Conservation (phyloP, 805 yeast genomes). For the Vanderwaltozyma tropicalis region DNA sequence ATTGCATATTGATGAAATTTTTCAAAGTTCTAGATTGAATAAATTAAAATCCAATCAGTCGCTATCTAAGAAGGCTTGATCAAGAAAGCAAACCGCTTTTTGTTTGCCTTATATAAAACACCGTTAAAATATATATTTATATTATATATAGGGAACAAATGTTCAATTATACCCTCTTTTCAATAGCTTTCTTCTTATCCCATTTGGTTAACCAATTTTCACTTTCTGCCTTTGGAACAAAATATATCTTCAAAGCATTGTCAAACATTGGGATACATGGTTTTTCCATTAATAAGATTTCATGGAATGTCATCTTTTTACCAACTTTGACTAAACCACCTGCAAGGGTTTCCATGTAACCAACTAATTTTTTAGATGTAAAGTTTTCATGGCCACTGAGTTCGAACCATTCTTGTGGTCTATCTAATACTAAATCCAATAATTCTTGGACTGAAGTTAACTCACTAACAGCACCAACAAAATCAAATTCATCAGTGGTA, state of each 20-base stretch:
- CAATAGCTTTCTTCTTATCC: constrained; percentile 51
- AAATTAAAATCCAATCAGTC: constrained; percentile 46
- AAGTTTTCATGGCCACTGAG: constrained; percentile 51
- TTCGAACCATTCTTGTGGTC: constrained; percentile 62
- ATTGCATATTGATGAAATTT: constrained; percentile 58
- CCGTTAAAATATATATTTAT: not conserved
- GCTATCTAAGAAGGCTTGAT: constrained; percentile 27
- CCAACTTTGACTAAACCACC: constrained; percentile 87
- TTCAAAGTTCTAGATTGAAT: constrained; percentile 40
- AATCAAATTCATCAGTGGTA: constrained; percentile 73
- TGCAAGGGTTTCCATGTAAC: constrained; percentile 67
- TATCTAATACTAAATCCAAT: constrained; percentile 46
- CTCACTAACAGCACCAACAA: constrained; percentile 66
- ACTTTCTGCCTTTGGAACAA: constrained; percentile 66
- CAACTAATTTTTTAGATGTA: constrained; percentile 47
- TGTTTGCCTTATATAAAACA: not conserved
- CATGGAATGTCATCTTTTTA: constrained; percentile 56
- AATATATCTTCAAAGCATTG: constrained; percentile 55
- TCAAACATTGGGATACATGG: constrained; percentile 75
- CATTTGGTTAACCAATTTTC: constrained; percentile 56
- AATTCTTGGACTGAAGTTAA: constrained; percentile 54
- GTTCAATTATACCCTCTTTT: constrained; percentile 30
- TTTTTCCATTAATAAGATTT: constrained; percentile 48
- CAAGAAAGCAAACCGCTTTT: not conserved
- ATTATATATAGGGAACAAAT: not conserved